Conservation (phyloP, 1,284 basidiomycete species). For the Fomitopsis pinicola region DNA sequence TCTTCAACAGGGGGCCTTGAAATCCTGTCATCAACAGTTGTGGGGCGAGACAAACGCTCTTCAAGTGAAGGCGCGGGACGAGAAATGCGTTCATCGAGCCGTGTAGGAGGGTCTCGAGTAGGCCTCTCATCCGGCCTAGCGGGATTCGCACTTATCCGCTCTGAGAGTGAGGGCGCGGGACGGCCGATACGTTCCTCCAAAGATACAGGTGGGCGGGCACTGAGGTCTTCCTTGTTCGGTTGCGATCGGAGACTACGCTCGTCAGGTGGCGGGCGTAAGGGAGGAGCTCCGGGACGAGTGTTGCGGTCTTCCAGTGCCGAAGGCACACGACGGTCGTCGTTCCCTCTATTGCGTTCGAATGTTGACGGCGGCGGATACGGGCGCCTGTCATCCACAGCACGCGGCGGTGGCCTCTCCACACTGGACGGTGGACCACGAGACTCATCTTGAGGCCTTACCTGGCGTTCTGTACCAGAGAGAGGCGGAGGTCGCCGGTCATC, state of each 20-base stretch:
- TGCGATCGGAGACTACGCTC: slow-evolving; percentile 15
- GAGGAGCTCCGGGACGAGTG: slow-evolving; percentile 9
- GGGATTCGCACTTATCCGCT: slow-evolving; percentile 19
- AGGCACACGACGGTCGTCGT: slow-evolving; percentile 6
- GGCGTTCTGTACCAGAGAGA: slow-evolving; percentile 8
- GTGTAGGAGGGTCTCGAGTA: slow-evolving; percentile 4
- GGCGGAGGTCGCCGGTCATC: slow-evolving; percentile 6
- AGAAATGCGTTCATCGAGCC: slow-evolving; percentile 16
- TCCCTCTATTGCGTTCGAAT: background rate
- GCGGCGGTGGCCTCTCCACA: slow-evolving; percentile 7
- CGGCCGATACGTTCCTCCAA: slow-evolving; percentile 27
- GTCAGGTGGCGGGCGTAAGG: slow-evolving; percentile 14
- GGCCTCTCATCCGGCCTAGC: slow-evolving; percentile 15
- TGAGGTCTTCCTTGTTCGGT: slow-evolving; percentile 15
- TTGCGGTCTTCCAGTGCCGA: slow-evolving; percentile 6
- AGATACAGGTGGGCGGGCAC: slow-evolving; percentile 14
- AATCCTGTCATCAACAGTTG: slow-evolving; percentile 16
- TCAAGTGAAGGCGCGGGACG: slow-evolving; percentile 20
- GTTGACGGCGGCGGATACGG: slow-evolving; percentile 2
- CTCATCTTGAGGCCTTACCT: slow-evolving; percentile 13
- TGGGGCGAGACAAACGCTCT: slow-evolving; percentile 20
- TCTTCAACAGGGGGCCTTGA: slow-evolving; percentile 11
- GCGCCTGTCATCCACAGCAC: slow-evolving; percentile 17
- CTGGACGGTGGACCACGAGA: slow-evolving; percentile 8
- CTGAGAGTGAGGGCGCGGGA: slow-evolving; percentile 23